Percentiles rank a stretch among this genome's conserved stretches.
These are phyloP conservation scores for Sugiyamaella smithiae DNA, from an alignment of 805 yeast species.

Conservation along the genomic window DNA sequence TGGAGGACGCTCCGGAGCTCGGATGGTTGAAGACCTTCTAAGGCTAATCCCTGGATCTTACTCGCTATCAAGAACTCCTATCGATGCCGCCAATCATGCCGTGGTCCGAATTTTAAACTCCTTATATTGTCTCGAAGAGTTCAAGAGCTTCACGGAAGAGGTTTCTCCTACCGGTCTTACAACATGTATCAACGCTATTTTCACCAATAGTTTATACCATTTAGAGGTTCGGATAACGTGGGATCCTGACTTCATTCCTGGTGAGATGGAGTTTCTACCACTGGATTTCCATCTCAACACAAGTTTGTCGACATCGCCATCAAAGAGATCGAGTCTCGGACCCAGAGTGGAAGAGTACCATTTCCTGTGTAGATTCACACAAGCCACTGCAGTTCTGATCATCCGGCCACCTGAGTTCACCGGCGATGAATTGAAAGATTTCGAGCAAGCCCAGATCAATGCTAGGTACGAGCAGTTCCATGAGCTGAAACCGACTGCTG, in stretches of 20 bases:
- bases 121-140: conserved; percentile 16
- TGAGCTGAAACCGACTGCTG: conserved; percentile 29
- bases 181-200: conserved; percentile 16
- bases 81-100: conserved; percentile 16
- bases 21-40: conserved; percentile 33
- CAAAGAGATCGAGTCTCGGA: conserved; percentile 17
- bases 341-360: conserved; percentile 15
- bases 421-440: conserved; percentile 45
- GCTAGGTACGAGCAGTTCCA: conserved; percentile 44
- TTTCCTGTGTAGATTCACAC: conserved; percentile 25
- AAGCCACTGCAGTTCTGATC: conserved; percentile 20
- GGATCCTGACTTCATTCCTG: neutral
- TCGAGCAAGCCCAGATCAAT: conserved; percentile 49
- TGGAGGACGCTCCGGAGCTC: conserved; percentile 26
- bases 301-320: conserved; percentile 9
- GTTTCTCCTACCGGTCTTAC: conserved; percentile 17
- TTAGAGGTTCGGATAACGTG: conserved; percentile 20
- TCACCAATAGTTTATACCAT: conserved; percentile 24
- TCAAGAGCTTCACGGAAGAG: conserved; percentile 16
- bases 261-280: neutral
- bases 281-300: conserved; percentile 17
- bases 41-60: conserved; percentile 22
- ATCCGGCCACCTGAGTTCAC: conserved; percentile 38
- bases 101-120: conserved; percentile 15
- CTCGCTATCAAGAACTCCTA: conserved; percentile 17